A percentile compares a stretch with the other conserved stretches of the same genome.
phyloP scores from a whole-genome alignment of 768 basidiomycete genomes.

The Pilatotrama ljubarskyi region DNA sequence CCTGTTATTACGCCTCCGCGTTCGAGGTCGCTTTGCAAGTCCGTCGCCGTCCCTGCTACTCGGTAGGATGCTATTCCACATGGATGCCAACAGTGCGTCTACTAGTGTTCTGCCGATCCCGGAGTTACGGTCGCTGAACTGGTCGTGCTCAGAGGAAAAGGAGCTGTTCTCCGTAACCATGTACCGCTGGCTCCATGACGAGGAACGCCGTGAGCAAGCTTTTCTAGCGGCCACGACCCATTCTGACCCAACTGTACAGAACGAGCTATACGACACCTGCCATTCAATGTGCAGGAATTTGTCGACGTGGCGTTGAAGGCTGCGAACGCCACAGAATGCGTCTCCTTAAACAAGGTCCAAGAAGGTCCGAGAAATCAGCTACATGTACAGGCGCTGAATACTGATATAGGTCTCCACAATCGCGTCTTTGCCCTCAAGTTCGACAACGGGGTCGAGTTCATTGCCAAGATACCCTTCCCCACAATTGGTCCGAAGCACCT shows the following conservation, averaged over 20 bases:
- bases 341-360: slow-evolving; percentile 3
- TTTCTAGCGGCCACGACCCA: neutral
- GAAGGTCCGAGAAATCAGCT: slow-evolving; percentile 6
- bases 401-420: slow-evolving; percentile 38
- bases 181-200: no score
- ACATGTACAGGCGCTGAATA: no score
- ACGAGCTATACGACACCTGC: slow-evolving; percentile 12
- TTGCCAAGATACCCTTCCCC: slow-evolving; percentile 46
- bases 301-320: slow-evolving; percentile 10
- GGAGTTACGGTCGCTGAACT: neutral
- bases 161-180: no score
- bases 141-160: neutral
- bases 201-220: no score
- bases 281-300: slow-evolving; percentile 18
- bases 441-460: slow-evolving; percentile 37
- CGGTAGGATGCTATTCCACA: neutral
- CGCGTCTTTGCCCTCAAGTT: slow-evolving; percentile 42
- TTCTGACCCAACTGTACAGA: neutral
- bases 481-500: slow-evolving; percentile 39
- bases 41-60: neutral
- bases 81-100: neutral
- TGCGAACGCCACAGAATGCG: slow-evolving; percentile 13
- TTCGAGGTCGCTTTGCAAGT: neutral
- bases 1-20: neutral
- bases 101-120: neutral